Conservation (phyloP, 768 basidiomycete species). For the Hericium erinaceus region DNA sequence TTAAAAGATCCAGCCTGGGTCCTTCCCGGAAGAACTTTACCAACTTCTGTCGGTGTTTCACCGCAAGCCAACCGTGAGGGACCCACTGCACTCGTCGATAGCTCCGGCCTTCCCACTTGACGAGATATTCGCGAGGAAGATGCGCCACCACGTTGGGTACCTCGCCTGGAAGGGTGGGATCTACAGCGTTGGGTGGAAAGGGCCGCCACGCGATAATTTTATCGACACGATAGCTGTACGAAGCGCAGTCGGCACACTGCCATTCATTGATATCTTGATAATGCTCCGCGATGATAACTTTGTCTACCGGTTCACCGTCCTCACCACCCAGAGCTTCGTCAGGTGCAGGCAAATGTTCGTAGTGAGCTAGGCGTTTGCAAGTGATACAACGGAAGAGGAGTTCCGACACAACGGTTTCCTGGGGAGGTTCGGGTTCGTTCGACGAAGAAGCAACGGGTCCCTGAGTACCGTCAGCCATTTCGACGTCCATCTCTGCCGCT, state of each 20-base stretch:
- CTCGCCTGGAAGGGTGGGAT: conserved; percentile 34
- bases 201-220: conserved; percentile 91
- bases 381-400: conserved; percentile 75
- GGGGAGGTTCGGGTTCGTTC: conserved; percentile 13
- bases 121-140: conserved; percentile 85
- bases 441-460: conserved; percentile 2
- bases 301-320: conserved; percentile 14
- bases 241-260: conserved; percentile 73
- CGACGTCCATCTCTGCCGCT: conserved; percentile 18
- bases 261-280: conserved; percentile 51
- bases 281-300: conserved; percentile 41
- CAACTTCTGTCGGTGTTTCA: conserved; percentile 55
- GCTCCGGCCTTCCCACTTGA: conserved; percentile 80
- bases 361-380: conserved; percentile 81
- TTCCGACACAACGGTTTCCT: conserved; percentile 21
- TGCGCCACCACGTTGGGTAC: conserved; percentile 42
- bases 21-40: conserved; percentile 71
- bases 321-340: conserved; percentile 23
- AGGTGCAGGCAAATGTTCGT: conserved; percentile 55
- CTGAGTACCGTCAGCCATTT: conserved; percentile 25
- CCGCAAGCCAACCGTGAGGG: conserved; percentile 82
- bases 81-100: conserved; percentile 84
- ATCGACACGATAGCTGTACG: conserved; percentile 61
- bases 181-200: conserved; percentile 55
- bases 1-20: conserved; percentile 56